Percentiles rank a stretch among this genome's conserved stretches.
phyloP scores from a whole-genome alignment of 768 basidiomycete species.

The Rhodotorula toruloides region DNA sequence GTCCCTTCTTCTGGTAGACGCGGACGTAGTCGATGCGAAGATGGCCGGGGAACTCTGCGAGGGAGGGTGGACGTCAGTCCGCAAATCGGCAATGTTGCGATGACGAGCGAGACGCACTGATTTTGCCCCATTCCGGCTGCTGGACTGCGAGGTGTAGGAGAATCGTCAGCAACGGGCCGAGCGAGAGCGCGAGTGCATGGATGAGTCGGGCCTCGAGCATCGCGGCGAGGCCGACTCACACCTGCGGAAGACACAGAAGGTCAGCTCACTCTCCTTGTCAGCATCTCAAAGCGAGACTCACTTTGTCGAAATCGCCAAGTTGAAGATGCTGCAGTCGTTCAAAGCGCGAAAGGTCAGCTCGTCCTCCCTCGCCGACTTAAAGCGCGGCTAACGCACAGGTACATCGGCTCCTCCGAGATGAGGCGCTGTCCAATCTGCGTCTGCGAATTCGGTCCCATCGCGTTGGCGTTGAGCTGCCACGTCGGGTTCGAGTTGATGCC shows the following conservation, averaged over 20 bases:
- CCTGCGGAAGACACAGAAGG: no score
- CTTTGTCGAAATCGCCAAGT: no score
- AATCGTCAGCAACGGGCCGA: neutral
- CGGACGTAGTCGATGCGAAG: constrained; percentile 29
- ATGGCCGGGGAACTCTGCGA: constrained; percentile 60
- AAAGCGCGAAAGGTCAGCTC: neutral
- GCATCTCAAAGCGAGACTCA: no score
- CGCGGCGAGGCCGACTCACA: neutral
- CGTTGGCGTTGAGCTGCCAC: constrained; percentile 65
- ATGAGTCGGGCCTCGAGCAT: neutral
- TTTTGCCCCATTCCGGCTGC: constrained; percentile 52
- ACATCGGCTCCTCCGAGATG: constrained; percentile 84
- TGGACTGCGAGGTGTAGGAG: constrained; percentile 28
- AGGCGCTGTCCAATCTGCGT: constrained; percentile 62
- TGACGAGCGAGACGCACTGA: constrained; percentile 44
- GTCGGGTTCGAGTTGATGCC: constrained; percentile 60
- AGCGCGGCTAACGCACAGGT: constrained; percentile 8
- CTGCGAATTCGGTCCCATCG: constrained; percentile 62
- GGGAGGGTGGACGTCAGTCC: neutral
- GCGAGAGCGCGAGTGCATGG: neutral
- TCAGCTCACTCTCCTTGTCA: no score
- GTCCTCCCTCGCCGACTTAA: no score
- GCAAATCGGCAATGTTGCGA: neutral
- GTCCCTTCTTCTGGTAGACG: constrained; percentile 17
- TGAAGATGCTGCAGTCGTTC: neutral